Conservation (phyloP, 331 rosid species). For the Rosa hybrid region DNA sequence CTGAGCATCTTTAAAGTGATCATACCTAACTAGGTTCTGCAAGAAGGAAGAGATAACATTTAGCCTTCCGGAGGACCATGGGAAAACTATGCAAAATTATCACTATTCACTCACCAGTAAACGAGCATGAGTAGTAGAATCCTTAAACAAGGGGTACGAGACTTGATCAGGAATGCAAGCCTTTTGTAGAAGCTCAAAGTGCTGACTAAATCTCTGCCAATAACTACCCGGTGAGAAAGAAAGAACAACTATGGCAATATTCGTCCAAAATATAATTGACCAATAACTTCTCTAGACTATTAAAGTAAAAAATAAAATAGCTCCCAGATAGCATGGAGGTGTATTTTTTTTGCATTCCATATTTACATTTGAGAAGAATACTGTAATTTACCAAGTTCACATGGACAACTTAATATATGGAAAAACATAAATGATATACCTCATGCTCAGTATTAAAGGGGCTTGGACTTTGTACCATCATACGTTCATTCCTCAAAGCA, state of each 20-base stretch:
- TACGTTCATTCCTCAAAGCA: slow-evolving; percentile 72
- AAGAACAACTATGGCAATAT: slow-evolving; percentile 22
- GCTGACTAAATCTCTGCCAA: slow-evolving; percentile 83
- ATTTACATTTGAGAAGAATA: background rate
- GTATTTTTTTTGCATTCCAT: background rate
- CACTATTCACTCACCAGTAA: slow-evolving; percentile 57
- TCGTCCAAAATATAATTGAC: slow-evolving; percentile 10
- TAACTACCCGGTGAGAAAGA: slow-evolving; percentile 9
- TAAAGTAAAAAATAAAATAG: background rate
- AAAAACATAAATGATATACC: slow-evolving; percentile 40
- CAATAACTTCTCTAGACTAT: background rate
- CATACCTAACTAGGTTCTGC: slow-evolving; percentile 66
- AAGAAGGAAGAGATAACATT: slow-evolving; percentile 20
- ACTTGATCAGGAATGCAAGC: slow-evolving; percentile 82
- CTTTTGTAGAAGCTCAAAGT: slow-evolving; percentile 87
- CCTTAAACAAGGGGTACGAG: slow-evolving; percentile 58
- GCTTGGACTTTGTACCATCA: slow-evolving; percentile 49
- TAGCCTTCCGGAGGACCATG: slow-evolving; percentile 4
- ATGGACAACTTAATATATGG: background rate
- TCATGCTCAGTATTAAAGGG: slow-evolving; percentile 88
- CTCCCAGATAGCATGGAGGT: background rate
- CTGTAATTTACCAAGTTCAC: background rate
- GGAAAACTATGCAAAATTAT: background rate
- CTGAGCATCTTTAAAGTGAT: slow-evolving; percentile 92
- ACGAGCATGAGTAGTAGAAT: slow-evolving; percentile 51